Evolutionary conservation across 495 filamentous ascomycete species (phyloP).

Genomic region (Schizothecium vesticola): DNA sequence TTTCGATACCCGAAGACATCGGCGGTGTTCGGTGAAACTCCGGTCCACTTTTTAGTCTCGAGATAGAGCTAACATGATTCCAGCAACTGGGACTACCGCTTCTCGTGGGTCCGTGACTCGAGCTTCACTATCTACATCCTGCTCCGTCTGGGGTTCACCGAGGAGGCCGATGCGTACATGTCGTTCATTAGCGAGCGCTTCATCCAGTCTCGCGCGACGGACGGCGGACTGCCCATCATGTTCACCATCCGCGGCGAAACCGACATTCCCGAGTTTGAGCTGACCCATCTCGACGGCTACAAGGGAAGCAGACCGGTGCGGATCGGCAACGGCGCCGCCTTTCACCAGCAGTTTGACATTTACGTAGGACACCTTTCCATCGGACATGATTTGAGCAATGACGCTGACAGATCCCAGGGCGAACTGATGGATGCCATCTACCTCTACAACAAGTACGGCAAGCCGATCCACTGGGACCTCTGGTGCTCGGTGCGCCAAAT

Average conservation of each 20-base stretch:
- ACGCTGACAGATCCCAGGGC: constrained; percentile 29
- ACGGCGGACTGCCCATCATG: constrained; percentile 66
- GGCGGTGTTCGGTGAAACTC: constrained; percentile 49
- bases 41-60: not conserved
- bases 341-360: constrained; percentile 69
- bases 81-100: constrained; percentile 76
- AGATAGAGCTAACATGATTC: not conserved
- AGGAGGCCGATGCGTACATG: constrained; percentile 70
- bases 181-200: constrained; percentile 66
- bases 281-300: constrained; percentile 64
- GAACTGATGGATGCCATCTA: constrained; percentile 73
- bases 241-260: constrained; percentile 68
- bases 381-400: not conserved
- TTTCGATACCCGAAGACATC: constrained; percentile 68
- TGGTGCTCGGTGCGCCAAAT: constrained; percentile 40
- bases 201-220: constrained; percentile 39
- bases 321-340: constrained; percentile 70
- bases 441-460: constrained; percentile 71
- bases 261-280: constrained; percentile 62
- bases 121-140: constrained; percentile 73
- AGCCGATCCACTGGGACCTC: constrained; percentile 67
- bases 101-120: constrained; percentile 68
- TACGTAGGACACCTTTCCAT: constrained; percentile 32
- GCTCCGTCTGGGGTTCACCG: constrained; percentile 65
- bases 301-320: constrained; percentile 61